Conservation (phyloP, 2,329 filamentous ascomycete species). For the Phyllosticta citrichinensis region DNA sequence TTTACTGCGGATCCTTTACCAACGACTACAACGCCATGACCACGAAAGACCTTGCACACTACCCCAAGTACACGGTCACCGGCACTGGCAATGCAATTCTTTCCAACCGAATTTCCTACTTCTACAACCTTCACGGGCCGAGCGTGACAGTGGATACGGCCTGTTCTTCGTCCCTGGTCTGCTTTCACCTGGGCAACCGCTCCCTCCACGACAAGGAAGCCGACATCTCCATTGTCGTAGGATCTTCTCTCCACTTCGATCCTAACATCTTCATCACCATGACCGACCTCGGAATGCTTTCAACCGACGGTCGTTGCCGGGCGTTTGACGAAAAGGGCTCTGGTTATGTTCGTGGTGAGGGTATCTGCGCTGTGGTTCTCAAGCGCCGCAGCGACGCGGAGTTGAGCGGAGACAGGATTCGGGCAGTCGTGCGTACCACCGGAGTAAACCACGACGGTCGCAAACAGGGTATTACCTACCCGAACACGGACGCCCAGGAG, state of each 20-base stretch:
- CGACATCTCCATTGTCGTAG: constrained; percentile 10
- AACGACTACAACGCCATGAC: constrained; percentile 16
- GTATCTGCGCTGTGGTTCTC: constrained; percentile 46
- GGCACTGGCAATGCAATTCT: constrained; percentile 21
- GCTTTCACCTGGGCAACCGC: constrained; percentile 20
- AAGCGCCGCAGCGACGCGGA: constrained; percentile 50
- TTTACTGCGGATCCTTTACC: constrained; percentile 16
- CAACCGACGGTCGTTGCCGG: constrained; percentile 21
- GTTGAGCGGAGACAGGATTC: constrained; percentile 43
- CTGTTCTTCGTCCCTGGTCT: constrained; percentile 21
- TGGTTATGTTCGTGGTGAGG: constrained; percentile 57
- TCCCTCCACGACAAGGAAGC: constrained; percentile 12
- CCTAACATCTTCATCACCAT: constrained; percentile 16
- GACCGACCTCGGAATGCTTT: constrained; percentile 17
- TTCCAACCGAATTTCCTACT: constrained; percentile 21
- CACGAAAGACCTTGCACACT: background rate
- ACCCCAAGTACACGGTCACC: constrained; percentile 1
- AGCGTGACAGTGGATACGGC: constrained; percentile 24
- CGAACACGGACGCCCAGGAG: constrained; percentile 25
- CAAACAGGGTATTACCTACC: constrained; percentile 31
- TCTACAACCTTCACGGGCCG: constrained; percentile 22
- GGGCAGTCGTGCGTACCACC: constrained; percentile 32
- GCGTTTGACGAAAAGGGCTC: constrained; percentile 44
- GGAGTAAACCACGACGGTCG: constrained; percentile 42
- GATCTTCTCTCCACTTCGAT: constrained; percentile 17